phyloP scores from a whole-genome alignment of 2,329 filamentous ascomycete genomes.

The Aspergillus caelatus region DNA sequence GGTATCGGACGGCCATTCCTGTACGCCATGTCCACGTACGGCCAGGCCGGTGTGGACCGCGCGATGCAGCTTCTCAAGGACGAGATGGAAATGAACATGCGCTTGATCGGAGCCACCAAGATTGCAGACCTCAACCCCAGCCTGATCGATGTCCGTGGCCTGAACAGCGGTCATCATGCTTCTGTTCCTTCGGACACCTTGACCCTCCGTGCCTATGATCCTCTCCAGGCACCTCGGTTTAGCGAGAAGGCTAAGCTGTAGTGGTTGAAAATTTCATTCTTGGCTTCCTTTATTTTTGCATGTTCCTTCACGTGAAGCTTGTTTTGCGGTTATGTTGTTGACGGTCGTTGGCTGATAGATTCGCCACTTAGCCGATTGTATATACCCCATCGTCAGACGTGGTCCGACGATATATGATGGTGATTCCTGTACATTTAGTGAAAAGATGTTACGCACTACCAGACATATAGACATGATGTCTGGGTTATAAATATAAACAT shows the following conservation, averaged over 20 bases:
- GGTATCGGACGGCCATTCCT: slow-evolving; percentile 94
- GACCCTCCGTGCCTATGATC: slow-evolving; percentile 60
- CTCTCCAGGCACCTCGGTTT: slow-evolving; percentile 51
- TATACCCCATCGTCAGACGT: slow-evolving; percentile 10
- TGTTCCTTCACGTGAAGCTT: neutral
- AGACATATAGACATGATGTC: neutral
- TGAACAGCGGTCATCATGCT: slow-evolving; percentile 61
- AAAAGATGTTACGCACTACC: neutral
- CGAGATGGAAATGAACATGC: slow-evolving; percentile 99
- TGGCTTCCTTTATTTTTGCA: neutral
- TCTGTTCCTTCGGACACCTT: slow-evolving; percentile 65
- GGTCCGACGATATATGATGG: neutral
- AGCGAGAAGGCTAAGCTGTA: slow-evolving; percentile 53
- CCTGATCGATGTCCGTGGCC: slow-evolving; percentile 74
- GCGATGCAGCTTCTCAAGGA: slow-evolving; percentile 93
- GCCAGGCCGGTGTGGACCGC: slow-evolving; percentile 80
- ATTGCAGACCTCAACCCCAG: slow-evolving; percentile 78
- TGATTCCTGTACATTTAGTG: slow-evolving; percentile 6
- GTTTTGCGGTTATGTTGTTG: neutral
- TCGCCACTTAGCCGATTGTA: neutral
- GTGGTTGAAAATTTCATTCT: neutral
- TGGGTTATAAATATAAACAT: neutral
- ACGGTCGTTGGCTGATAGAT: neutral
- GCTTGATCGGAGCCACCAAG: slow-evolving; percentile 77
- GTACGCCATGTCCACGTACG: slow-evolving; percentile 94